Conservation (phyloP, 192 early-diverging fungal genomes). For the Mortierella antarctica region DNA sequence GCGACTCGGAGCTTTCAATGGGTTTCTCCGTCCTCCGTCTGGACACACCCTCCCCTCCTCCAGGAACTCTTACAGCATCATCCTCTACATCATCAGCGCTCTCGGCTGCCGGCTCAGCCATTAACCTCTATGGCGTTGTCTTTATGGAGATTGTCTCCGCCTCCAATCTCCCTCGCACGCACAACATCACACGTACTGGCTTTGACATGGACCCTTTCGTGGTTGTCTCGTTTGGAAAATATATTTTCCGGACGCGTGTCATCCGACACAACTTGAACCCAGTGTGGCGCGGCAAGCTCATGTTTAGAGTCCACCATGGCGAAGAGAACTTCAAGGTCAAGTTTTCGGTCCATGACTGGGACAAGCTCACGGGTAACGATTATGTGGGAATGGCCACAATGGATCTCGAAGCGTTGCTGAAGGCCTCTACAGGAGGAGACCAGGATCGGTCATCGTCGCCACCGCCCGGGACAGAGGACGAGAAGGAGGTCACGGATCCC, state of each 20-base stretch:
- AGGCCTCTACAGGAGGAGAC: constrained; percentile 20
- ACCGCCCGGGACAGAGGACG: constrained; percentile 2
- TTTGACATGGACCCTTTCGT: constrained; percentile 90
- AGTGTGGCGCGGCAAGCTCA: constrained; percentile 79
- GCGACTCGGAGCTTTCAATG: constrained; percentile 27
- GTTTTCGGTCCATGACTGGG: constrained; percentile 80
- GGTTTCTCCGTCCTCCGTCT: constrained; percentile 25
- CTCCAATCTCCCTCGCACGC: constrained; percentile 37
- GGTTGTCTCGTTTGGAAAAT: constrained; percentile 73
- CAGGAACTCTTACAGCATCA: constrained; percentile 17
- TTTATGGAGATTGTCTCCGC: constrained; percentile 58
- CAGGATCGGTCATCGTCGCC: constrained; percentile 18
- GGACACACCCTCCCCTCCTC: constrained; percentile 37
- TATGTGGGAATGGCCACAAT: constrained; percentile 68
- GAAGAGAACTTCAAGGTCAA: constrained; percentile 61
- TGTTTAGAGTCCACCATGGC: constrained; percentile 63
- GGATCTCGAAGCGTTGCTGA: constrained; percentile 64
- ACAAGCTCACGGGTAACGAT: constrained; percentile 78
- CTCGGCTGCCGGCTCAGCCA: not conserved
- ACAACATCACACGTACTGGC: constrained; percentile 57
- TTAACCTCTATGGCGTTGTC: constrained; percentile 38
- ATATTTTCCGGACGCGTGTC: constrained; percentile 76
- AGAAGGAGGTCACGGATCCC: constrained; percentile 38
- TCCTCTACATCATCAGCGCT: constrained; percentile 20
- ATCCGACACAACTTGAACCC: constrained; percentile 78